Evolutionary conservation across 129 eudicot species (phyloP).

Genomic region (Oenanthe sinensis): DNA sequence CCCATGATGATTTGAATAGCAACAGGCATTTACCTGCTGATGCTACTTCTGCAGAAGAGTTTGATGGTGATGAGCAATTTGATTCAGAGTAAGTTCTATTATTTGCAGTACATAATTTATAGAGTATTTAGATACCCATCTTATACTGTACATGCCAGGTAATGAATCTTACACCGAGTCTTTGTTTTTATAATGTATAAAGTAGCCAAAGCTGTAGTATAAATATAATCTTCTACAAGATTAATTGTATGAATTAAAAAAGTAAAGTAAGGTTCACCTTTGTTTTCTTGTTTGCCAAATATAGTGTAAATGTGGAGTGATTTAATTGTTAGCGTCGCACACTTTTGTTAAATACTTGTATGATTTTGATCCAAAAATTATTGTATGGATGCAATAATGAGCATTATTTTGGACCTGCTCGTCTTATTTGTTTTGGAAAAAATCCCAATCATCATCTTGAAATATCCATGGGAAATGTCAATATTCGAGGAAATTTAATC

Average conservation of each 20-base stretch:
- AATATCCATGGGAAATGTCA: not conserved
- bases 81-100: constrained; percentile 67
- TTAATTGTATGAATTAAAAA: not conserved
- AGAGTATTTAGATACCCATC: not conserved
- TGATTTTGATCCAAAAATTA: not conserved
- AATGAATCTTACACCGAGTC: not conserved
- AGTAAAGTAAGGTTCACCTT: not conserved
- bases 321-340: not conserved
- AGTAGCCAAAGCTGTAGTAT: not conserved
- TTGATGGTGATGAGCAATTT: constrained; percentile 57
- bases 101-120: not conserved
- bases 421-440: not conserved
- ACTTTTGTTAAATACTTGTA: not conserved
- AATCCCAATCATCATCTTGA: not conserved
- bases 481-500: not conserved
- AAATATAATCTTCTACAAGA: not conserved
- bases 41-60: constrained; percentile 32
- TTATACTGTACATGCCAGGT: not conserved
- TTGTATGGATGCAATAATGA: not conserved
- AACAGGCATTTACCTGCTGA: constrained; percentile 34
- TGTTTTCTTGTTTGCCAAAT: not conserved
- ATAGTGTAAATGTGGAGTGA: not conserved
- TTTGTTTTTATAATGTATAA: not conserved
- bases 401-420: not conserved
- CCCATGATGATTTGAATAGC: constrained; percentile 43